Evolutionary conservation across 371 early-diverging fungal genomes (phyloP).

Genomic region (Rhizopus arrhizus): DNA sequence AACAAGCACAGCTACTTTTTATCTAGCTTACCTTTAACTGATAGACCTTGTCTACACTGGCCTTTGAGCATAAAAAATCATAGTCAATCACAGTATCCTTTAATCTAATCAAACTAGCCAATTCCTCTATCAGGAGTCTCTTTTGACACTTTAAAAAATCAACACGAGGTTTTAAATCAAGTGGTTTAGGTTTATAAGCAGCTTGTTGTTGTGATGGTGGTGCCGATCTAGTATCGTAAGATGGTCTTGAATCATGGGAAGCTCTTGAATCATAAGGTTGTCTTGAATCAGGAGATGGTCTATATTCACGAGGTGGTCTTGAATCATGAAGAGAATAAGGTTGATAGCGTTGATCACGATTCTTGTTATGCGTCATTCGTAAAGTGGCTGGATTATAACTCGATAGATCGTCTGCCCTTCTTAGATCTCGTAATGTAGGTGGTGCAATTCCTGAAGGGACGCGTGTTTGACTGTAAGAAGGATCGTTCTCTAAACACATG

Average conservation of each 20-base stretch:
- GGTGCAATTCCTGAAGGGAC: constrained; percentile 63
- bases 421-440: constrained; percentile 51
- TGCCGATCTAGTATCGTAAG: constrained; percentile 23
- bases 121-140: constrained; percentile 10
- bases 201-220: constrained; percentile 15
- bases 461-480: constrained; percentile 60
- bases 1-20: background rate
- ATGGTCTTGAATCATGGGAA: no score
- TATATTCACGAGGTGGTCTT: constrained; percentile 7
- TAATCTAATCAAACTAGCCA: constrained; percentile 19
- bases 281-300: constrained; percentile 20
- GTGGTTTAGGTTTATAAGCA: constrained; percentile 18
- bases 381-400: constrained; percentile 32
- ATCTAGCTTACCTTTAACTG: constrained; percentile 44
- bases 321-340: constrained; percentile 6
- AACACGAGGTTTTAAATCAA: constrained; percentile 40
- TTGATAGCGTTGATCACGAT: constrained; percentile 18
- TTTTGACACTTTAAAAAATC: constrained; percentile 41
- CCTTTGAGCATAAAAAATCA: constrained; percentile 32
- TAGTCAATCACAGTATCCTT: constrained; percentile 18
- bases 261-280: background rate
- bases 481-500: constrained; percentile 50
- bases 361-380: constrained; percentile 17
- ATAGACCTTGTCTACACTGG: constrained; percentile 40
- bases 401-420: constrained; percentile 22